phyloP scores from a whole-genome alignment of 1,284 basidiomycete species.

The Papiliotrema terrestris region DNA sequence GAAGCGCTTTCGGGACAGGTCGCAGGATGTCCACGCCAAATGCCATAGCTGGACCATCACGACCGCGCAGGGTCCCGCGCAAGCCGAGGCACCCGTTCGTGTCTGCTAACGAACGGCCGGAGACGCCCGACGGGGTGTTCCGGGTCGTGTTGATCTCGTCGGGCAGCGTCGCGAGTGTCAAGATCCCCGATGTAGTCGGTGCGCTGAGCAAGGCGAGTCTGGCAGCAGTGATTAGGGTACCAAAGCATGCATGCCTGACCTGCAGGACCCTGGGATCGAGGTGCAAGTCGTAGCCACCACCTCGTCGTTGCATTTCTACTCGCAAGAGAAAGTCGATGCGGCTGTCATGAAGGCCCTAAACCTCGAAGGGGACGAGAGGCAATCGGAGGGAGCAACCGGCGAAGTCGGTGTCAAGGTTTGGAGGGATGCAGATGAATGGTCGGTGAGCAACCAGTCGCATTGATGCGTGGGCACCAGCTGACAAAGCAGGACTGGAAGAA shows the following conservation, averaged over 20 bases:
- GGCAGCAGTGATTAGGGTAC: not conserved
- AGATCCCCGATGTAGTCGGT: conserved; percentile 81
- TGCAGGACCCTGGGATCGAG: conserved; percentile 55
- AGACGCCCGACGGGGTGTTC: conserved; percentile 36
- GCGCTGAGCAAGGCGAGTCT: conserved; percentile 64
- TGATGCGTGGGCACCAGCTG: not conserved
- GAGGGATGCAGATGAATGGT: conserved; percentile 91
- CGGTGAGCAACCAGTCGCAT: conserved; percentile 50
- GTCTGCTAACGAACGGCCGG: conserved; percentile 29
- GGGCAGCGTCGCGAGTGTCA: conserved; percentile 92
- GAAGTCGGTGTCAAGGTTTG: conserved; percentile 64
- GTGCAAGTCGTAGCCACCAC: conserved; percentile 83
- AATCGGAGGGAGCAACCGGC: not conserved
- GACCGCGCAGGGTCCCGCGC: conserved; percentile 5
- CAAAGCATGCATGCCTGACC: not conserved
- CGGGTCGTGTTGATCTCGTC: conserved; percentile 82
- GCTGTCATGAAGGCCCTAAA: conserved; percentile 18
- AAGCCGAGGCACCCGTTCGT: conserved; percentile 30
- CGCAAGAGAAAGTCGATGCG: conserved; percentile 55
- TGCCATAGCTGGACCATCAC: conserved; percentile 20
- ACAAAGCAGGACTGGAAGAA: conserved; percentile 57
- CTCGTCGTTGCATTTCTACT: conserved; percentile 73
- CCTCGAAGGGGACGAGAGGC: not conserved
- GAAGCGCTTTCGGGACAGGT: not conserved
- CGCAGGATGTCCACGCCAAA: conserved; percentile 1